A percentile compares a stretch with the other conserved stretches of the same genome.
These are phyloP conservation scores for Mycena sanguinolenta DNA, from an alignment of 768 basidiomycete species.

Conservation along the genomic window DNA sequence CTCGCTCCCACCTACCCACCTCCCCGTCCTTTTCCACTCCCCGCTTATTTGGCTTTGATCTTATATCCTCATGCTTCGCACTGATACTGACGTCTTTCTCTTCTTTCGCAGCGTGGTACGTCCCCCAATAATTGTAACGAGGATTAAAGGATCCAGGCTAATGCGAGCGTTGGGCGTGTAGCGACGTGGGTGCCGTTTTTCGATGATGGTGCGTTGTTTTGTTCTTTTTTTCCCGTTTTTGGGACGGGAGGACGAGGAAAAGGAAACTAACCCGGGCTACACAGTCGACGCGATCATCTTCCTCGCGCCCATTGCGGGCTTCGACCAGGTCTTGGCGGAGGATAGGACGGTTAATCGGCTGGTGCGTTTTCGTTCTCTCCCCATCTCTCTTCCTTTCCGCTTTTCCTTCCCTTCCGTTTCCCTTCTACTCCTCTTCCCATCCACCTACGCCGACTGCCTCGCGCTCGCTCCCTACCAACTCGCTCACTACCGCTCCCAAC, in stretches of 20 bases:
- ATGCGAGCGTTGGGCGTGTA: too few species aligned
- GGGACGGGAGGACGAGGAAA: too few species aligned
- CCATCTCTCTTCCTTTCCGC: background rate
- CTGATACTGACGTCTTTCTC: conserved; percentile 9
- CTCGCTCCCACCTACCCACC: too few species aligned
- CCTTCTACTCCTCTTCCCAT: background rate
- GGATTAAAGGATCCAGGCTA: too few species aligned
- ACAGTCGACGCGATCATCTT: conserved; percentile 82
- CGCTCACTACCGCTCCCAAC: too few species aligned
- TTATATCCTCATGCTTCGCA: background rate
- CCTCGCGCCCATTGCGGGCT: conserved; percentile 81
- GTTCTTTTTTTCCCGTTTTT: background rate
- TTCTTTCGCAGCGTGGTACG: background rate
- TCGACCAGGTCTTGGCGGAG: conserved; percentile 79
- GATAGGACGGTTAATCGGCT: conserved; percentile 73
- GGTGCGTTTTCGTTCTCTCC: conserved; percentile 46
- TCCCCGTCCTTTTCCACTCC: conserved; percentile 6
- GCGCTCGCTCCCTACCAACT: background rate
- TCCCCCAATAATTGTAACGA: background rate
- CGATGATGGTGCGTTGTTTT: conserved; percentile 62
- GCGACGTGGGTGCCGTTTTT: conserved; percentile 82
- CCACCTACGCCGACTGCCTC: too few species aligned
- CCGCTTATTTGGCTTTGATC: too few species aligned
- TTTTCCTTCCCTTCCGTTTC: background rate
- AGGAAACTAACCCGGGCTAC: background rate